Evolutionary conservation across 768 basidiomycete species (phyloP).

Genomic region (Tylopilus subfusipes): DNA sequence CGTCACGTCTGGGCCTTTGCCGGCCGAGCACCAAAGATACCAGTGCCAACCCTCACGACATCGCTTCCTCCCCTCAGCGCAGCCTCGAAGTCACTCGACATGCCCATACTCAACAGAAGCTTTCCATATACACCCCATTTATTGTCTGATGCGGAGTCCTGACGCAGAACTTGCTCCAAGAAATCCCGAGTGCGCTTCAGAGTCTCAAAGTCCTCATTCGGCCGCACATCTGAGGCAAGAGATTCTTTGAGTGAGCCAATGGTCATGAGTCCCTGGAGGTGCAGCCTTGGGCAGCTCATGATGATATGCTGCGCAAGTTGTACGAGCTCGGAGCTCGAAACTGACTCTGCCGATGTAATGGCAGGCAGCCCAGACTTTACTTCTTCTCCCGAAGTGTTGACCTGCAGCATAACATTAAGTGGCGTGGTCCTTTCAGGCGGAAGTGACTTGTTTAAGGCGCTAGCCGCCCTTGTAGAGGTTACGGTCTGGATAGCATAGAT

Average conservation of each 20-base stretch:
- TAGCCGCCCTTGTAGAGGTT: slow-evolving; percentile 76
- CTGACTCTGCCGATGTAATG: slow-evolving; percentile 37
- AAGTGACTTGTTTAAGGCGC: slow-evolving; percentile 71
- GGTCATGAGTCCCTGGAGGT: slow-evolving; percentile 90
- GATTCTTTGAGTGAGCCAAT: slow-evolving; percentile 84
- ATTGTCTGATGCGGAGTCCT: slow-evolving; percentile 19
- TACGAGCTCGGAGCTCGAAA: slow-evolving; percentile 47
- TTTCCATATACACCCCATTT: slow-evolving; percentile 50
- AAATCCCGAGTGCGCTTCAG: slow-evolving; percentile 62
- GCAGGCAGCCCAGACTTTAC: slow-evolving; percentile 83
- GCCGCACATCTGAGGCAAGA: slow-evolving; percentile 38
- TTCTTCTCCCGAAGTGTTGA: slow-evolving; percentile 95
- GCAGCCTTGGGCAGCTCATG: slow-evolving; percentile 66
- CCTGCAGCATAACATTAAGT: slow-evolving; percentile 82
- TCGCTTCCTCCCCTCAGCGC: slow-evolving; percentile 83
- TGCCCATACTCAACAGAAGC: slow-evolving; percentile 86
- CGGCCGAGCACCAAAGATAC: slow-evolving; percentile 77
- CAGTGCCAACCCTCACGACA: slow-evolving; percentile 87
- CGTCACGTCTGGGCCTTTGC: slow-evolving; percentile 42
- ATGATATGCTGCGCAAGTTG: slow-evolving; percentile 72
- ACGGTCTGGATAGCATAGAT: slow-evolving; percentile 85
- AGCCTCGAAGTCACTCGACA: slow-evolving; percentile 92
- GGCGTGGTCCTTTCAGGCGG: slow-evolving; percentile 50
- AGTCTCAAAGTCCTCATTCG: slow-evolving; percentile 71
- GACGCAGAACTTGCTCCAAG: slow-evolving; percentile 45